phyloP scores from a whole-genome alignment of 2,329 filamentous ascomycete species.

The Phaeosphaeria sp. region DNA sequence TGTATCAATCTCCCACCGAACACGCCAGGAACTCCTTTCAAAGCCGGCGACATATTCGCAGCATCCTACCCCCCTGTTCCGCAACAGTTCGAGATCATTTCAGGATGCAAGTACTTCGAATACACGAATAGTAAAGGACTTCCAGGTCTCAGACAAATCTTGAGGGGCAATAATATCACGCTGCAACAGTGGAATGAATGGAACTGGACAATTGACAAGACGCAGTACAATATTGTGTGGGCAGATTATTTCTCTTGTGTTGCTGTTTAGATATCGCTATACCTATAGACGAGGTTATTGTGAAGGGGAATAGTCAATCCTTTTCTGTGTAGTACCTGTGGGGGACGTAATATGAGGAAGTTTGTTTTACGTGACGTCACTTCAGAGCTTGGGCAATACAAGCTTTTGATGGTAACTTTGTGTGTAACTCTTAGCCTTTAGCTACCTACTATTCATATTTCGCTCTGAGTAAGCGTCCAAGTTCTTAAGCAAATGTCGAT shows the following conservation, averaged over 20 bases:
- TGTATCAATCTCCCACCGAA: constrained; percentile 38
- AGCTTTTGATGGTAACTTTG: too few relatives aligned
- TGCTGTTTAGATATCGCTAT: background rate
- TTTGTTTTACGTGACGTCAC: too few relatives aligned
- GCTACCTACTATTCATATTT: too few relatives aligned
- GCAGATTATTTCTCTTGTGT: background rate
- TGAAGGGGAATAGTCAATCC: too few relatives aligned
- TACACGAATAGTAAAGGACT: constrained; percentile 23
- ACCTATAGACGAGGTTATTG: too few relatives aligned
- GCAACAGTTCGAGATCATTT: constrained; percentile 36
- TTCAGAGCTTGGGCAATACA: too few relatives aligned
- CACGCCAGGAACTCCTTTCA: constrained; percentile 21
- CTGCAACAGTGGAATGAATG: constrained; percentile 23
- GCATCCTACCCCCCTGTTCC: constrained; percentile 33
- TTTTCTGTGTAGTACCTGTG: too few relatives aligned
- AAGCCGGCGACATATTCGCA: constrained; percentile 25
- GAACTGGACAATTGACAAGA: constrained; percentile 14
- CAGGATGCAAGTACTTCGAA: constrained; percentile 37
- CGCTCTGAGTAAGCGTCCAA: too few relatives aligned
- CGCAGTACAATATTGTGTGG: background rate
- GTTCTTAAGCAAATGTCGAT: too few relatives aligned
- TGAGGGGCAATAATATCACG: background rate
- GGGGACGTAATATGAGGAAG: too few relatives aligned
- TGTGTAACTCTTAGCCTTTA: too few relatives aligned
- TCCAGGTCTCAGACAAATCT: background rate